phyloP scores from a whole-genome alignment of 805 yeast species.

The Kuraishia ogatae region DNA sequence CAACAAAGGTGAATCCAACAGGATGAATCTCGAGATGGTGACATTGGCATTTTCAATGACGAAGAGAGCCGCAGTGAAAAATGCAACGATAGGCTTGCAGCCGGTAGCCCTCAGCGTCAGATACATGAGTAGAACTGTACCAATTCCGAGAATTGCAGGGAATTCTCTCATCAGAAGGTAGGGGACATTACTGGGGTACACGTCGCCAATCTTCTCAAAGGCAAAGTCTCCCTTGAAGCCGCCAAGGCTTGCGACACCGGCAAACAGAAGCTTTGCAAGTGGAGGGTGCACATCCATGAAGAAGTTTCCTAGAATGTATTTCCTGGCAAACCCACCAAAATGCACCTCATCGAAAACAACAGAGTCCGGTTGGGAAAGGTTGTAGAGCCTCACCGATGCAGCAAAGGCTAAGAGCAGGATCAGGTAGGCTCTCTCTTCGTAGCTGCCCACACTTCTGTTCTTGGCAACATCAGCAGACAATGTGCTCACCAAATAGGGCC shows the following conservation, averaged over 20 bases:
- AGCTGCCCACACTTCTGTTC: conserved; percentile 29
- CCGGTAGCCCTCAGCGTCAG: conserved; percentile 46
- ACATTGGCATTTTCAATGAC: conserved; percentile 58
- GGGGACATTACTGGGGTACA: conserved; percentile 44
- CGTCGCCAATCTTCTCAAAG: conserved; percentile 59
- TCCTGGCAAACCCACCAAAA: conserved; percentile 92
- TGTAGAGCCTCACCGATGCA: conserved; percentile 47
- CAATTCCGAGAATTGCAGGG: conserved; percentile 47
- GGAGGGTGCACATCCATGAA: conserved; percentile 82
- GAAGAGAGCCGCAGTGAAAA: conserved; percentile 41
- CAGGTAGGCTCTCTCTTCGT: conserved; percentile 31
- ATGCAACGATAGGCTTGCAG: conserved; percentile 40
- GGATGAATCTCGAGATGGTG: conserved; percentile 48
- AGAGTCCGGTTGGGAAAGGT: conserved; percentile 60
- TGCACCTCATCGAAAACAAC: conserved; percentile 92
- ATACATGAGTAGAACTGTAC: conserved; percentile 43
- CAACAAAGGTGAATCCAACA: conserved; percentile 36
- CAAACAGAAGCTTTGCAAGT: conserved; percentile 65
- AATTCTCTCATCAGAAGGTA: conserved; percentile 49
- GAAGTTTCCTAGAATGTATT: conserved; percentile 57
- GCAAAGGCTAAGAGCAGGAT: conserved; percentile 42
- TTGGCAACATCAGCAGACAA: conserved; percentile 32
- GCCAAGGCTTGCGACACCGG: conserved; percentile 56
- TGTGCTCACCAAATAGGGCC: conserved; percentile 47
- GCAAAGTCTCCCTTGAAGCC: conserved; percentile 68